Conservation (phyloP, 768 basidiomycete species). For the Daedaleopsis nitida region DNA sequence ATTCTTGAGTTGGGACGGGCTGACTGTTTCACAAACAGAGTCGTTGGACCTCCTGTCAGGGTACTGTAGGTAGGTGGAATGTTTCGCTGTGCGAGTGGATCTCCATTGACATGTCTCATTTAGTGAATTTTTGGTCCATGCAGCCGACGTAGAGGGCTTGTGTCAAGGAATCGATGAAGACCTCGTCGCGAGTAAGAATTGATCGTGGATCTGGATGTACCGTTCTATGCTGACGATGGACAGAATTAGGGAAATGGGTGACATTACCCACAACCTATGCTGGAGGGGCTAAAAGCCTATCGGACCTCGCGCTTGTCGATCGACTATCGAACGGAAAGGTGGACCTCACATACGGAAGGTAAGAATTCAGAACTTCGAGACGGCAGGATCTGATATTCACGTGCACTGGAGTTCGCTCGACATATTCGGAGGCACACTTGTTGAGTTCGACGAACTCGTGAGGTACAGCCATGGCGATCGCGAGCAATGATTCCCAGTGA, state of each 20-base stretch:
- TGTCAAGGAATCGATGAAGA: constrained; percentile 95
- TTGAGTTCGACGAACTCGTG: constrained; percentile 59
- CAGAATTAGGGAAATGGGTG: constrained; percentile 91
- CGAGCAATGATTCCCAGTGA: too few relatives aligned
- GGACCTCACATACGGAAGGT: constrained; percentile 88
- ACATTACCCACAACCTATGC: constrained; percentile 94
- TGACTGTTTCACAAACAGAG: constrained; percentile 44
- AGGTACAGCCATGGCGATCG: constrained; percentile 23
- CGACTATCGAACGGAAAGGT: constrained; percentile 80
- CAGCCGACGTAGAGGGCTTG: constrained; percentile 97
- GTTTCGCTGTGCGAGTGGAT: constrained; percentile 30
- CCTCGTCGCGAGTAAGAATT: constrained; percentile 69
- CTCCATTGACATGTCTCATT: neutral
- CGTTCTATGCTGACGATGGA: constrained; percentile 15
- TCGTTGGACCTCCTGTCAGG: constrained; percentile 74
- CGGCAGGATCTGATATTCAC: neutral
- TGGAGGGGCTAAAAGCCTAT: constrained; percentile 84
- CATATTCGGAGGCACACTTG: constrained; percentile 69
- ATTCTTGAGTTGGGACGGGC: neutral
- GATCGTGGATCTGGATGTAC: neutral
- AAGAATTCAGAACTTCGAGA: constrained; percentile 1
- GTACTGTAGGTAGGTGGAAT: constrained; percentile 68
- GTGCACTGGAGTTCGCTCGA: constrained; percentile 55
- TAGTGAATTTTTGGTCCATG: constrained; percentile 91
- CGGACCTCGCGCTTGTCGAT: constrained; percentile 50